phyloP scores from a whole-genome alignment of 768 basidiomycete genomes.

The Amanita brunnescens region DNA sequence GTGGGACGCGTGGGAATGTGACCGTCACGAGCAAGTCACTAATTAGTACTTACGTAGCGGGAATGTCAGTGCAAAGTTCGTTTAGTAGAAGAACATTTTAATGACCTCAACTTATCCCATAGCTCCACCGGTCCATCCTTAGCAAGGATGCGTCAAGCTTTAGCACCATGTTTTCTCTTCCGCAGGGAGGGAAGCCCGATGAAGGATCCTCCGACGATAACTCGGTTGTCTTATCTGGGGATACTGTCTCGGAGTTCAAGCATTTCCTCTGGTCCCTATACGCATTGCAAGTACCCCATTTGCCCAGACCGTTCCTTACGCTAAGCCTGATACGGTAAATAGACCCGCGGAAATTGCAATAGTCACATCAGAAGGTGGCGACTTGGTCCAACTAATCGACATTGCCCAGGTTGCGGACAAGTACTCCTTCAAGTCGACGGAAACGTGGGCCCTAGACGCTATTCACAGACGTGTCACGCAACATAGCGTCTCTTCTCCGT shows the following conservation, averaged over 20 bases:
- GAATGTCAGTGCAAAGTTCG: too few relatives aligned
- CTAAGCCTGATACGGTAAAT: neutral
- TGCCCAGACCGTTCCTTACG: neutral
- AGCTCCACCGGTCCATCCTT: slow-evolving; percentile 42
- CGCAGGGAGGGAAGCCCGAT: slow-evolving; percentile 37
- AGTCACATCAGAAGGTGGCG: slow-evolving; percentile 36
- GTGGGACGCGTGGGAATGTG: too few relatives aligned
- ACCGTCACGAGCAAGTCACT: neutral
- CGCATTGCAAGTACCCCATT: slow-evolving; percentile 43
- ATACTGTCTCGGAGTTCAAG: slow-evolving; percentile 45
- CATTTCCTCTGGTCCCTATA: slow-evolving; percentile 75
- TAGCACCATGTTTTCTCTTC: slow-evolving; percentile 55
- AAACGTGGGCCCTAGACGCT: slow-evolving; percentile 69
- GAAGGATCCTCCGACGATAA: slow-evolving; percentile 61
- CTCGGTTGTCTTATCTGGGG: slow-evolving; percentile 43
- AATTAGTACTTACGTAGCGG: too few relatives aligned
- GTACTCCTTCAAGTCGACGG: slow-evolving; percentile 65
- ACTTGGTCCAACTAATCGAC: slow-evolving; percentile 48
- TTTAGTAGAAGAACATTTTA: too few relatives aligned
- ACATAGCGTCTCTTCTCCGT: slow-evolving; percentile 7
- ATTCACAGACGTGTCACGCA: slow-evolving; percentile 56
- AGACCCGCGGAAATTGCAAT: slow-evolving; percentile 57
- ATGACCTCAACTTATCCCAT: too few relatives aligned
- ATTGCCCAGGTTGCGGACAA: slow-evolving; percentile 63
- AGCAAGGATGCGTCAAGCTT: slow-evolving; percentile 61